These are phyloP conservation scores for Leccinum olivaceopallidum DNA, from an alignment of 768 basidiomycete genomes.

Conservation along the genomic window DNA sequence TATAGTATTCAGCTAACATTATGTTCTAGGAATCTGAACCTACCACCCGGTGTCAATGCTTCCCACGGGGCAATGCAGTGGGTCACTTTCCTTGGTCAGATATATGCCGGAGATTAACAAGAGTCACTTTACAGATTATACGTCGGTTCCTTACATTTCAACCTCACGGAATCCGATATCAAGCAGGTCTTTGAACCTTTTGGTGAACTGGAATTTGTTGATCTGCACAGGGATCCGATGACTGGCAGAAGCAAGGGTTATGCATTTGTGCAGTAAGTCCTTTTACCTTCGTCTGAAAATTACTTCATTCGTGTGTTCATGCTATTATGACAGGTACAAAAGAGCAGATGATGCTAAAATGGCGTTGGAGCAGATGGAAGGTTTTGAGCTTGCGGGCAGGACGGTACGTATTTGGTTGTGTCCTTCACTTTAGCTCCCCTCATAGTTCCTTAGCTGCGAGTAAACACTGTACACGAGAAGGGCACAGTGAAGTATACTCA, in stretches of 20 bases:
- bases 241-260: slow-evolving; percentile 97
- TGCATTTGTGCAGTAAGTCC: slow-evolving; percentile 90
- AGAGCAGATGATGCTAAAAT: slow-evolving; percentile 92
- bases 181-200: slow-evolving; percentile 99
- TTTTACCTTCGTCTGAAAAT: not conserved
- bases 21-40: slow-evolving; percentile 63
- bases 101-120: slow-evolving; percentile 14
- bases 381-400: slow-evolving; percentile 95
- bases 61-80: slow-evolving; percentile 85
- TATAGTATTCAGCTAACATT: slow-evolving; percentile 13
- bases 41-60: slow-evolving; percentile 82
- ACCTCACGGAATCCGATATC: slow-evolving; percentile 95
- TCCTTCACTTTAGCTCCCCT: slow-evolving; percentile 17
- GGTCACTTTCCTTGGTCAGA: slow-evolving; percentile 36
- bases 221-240: slow-evolving; percentile 93
- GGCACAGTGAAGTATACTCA: slow-evolving; percentile 74
- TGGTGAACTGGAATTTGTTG: slow-evolving; percentile 97
- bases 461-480: slow-evolving; percentile 92
- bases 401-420: slow-evolving; percentile 50
- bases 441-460: slow-evolving; percentile 58
- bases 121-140: slow-evolving; percentile 64
- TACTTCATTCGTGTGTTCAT: slow-evolving; percentile 4
- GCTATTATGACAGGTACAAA: slow-evolving; percentile 63
- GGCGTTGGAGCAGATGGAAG: slow-evolving; percentile 99
- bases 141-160: slow-evolving; percentile 96